phyloP scores from a whole-genome alignment of 306 rosid species.

The Mucuna pruriens region DNA sequence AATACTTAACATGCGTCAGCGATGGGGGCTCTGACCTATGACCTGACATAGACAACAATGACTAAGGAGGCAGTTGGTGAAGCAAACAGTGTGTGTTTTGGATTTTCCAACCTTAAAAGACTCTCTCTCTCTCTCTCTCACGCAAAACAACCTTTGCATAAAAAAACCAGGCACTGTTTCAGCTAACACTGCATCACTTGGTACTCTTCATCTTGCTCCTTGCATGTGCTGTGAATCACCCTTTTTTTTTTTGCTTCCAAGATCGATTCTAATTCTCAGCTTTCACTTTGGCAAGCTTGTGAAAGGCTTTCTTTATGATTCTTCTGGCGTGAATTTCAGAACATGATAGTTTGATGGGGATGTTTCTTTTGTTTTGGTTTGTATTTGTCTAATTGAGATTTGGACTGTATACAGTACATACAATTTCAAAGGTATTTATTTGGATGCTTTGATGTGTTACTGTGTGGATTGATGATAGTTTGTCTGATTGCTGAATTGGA shows the following conservation, averaged over 20 bases:
- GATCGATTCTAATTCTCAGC: not conserved
- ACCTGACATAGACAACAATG: not conserved
- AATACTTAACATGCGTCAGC: not conserved
- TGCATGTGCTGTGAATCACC: not conserved
- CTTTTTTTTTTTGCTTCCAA: not conserved
- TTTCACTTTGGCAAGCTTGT: slow-evolving; percentile 7
- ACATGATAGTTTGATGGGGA: not conserved
- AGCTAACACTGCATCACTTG: not conserved
- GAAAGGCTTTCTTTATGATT: not conserved
- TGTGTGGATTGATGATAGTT: not conserved
- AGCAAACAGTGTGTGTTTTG: not conserved
- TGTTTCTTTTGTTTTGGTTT: not conserved
- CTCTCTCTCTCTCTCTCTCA: not conserved
- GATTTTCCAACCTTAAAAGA: not conserved
- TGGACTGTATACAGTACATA: not conserved
- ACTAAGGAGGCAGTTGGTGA: not conserved
- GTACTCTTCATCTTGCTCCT: not conserved
- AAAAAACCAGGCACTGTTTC: not conserved
- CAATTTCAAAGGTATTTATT: not conserved
- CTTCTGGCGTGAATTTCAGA: not conserved
- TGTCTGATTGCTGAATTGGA: slow-evolving; percentile 3
- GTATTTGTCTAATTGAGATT: slow-evolving; percentile 17
- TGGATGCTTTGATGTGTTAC: slow-evolving; percentile 9
- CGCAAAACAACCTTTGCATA: not conserved
- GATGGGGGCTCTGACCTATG: not conserved